phyloP scores from a whole-genome alignment of 768 basidiomycete species.

The Podaxis mareebaensis region DNA sequence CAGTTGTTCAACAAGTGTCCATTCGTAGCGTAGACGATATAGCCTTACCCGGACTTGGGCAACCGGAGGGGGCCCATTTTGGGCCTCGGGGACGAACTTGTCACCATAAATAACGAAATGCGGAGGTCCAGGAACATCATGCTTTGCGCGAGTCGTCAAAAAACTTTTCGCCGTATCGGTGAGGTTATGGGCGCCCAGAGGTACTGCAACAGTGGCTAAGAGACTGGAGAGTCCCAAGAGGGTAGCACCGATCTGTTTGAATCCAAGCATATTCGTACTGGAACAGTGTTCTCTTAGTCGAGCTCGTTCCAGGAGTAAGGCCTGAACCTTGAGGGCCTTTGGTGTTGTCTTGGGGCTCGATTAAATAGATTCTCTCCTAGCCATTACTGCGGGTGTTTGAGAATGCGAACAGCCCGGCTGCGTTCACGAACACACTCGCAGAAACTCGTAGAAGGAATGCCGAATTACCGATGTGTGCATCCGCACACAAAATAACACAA shows the following conservation, averaged over 20 bases:
- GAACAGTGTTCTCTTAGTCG: no score
- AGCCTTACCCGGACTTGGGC: slow-evolving; percentile 4
- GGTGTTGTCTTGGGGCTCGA: neutral
- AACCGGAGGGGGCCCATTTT: slow-evolving; percentile 13
- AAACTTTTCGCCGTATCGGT: slow-evolving; percentile 18
- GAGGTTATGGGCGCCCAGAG: slow-evolving; percentile 9
- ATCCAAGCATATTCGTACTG: slow-evolving; percentile 9
- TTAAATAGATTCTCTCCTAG: slow-evolving; percentile 3
- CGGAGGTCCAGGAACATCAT: slow-evolving; percentile 30
- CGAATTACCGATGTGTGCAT: no score
- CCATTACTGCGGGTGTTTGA: no score
- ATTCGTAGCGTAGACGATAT: neutral
- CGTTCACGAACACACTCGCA: no score
- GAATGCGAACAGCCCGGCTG: no score
- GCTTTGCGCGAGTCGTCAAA: slow-evolving; percentile 14
- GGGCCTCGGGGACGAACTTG: slow-evolving; percentile 11
- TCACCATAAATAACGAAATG: slow-evolving; percentile 32
- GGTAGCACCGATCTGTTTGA: slow-evolving; percentile 8
- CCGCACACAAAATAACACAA: no score
- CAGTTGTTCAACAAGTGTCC: neutral
- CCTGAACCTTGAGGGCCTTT: neutral
- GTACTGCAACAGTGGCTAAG: neutral
- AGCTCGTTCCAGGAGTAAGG: neutral
- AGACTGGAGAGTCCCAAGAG: slow-evolving; percentile 10
- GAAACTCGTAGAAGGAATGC: no score